These are phyloP conservation scores for Phycomyces nitens DNA, from an alignment of 192 early-diverging fungal genomes.

Conservation along the genomic window DNA sequence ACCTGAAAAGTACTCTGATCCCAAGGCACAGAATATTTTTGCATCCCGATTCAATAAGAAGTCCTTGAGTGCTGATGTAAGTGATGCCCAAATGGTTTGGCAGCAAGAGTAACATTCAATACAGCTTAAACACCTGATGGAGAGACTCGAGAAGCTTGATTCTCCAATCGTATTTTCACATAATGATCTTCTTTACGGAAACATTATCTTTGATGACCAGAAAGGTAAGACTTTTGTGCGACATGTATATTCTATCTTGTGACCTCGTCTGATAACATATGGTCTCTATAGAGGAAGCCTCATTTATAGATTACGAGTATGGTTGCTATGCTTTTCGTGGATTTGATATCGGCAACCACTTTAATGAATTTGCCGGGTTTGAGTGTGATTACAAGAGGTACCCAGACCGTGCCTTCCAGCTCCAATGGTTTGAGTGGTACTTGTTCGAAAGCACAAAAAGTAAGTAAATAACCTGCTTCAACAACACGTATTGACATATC, in stretches of 20 bases:
- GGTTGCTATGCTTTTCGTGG: slow-evolving; percentile 78
- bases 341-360: slow-evolving; percentile 97
- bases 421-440: slow-evolving; percentile 75
- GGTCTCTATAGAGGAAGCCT: slow-evolving; percentile 45
- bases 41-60: slow-evolving; percentile 47
- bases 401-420: slow-evolving; percentile 67
- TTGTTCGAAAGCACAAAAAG: slow-evolving; percentile 44
- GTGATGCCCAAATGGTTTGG: neutral
- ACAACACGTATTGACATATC: too few species aligned
- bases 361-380: slow-evolving; percentile 93
- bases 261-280: neutral
- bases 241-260: too few species aligned
- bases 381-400: slow-evolving; percentile 91
- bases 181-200: slow-evolving; percentile 89
- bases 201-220: slow-evolving; percentile 73
- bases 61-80: slow-evolving; percentile 42
- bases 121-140: slow-evolving; percentile 52
- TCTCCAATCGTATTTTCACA: slow-evolving; percentile 89
- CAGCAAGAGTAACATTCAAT: neutral
- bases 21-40: slow-evolving; percentile 56
- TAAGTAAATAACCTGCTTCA: slow-evolving; percentile 17
- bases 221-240: slow-evolving; percentile 29
- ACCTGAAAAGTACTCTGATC: slow-evolving; percentile 53
- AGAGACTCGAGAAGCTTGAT: slow-evolving; percentile 51
- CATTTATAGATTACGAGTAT: slow-evolving; percentile 96